Evolutionary conservation across 2,329 filamentous ascomycete genomes (phyloP).

Genomic region (Paracoccidioides lutzii): DNA sequence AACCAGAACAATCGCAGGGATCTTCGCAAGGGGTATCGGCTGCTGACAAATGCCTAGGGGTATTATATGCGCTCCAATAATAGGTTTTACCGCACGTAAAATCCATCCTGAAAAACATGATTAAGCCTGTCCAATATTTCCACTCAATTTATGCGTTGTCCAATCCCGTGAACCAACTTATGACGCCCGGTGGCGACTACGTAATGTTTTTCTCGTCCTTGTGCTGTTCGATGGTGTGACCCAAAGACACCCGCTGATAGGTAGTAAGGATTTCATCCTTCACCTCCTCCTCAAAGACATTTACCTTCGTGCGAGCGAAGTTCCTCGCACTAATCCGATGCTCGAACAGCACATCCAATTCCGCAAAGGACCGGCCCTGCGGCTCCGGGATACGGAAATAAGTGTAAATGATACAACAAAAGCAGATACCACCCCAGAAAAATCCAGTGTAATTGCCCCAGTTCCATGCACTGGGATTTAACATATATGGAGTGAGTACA

Average conservation of each 20-base stretch:
- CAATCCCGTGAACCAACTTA: background rate
- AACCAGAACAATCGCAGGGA: too few species aligned
- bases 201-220: background rate
- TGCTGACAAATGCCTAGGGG: too few species aligned
- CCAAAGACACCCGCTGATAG: conserved; percentile 2
- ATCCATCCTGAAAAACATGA: too few species aligned
- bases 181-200: background rate
- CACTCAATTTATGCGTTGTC: too few species aligned
- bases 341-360: conserved; percentile 77
- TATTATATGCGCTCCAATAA: too few species aligned
- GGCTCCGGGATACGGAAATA: conserved; percentile 76
- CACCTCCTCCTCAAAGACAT: conserved; percentile 12
- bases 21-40: too few species aligned
- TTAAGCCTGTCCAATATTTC: too few species aligned
- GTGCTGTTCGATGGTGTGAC: background rate
- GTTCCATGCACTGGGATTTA: conserved; percentile 75
- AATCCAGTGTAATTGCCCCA: conserved; percentile 82
- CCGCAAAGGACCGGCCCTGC: conserved; percentile 65
- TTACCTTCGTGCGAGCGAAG: conserved; percentile 34
- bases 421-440: conserved; percentile 75
- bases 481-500: conserved; percentile 81
- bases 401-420: conserved; percentile 67
- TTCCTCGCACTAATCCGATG: conserved; percentile 56
- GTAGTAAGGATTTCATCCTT: conserved; percentile 7
- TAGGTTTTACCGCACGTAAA: too few species aligned